Evolutionary conservation across 2,329 filamentous ascomycete genomes (phyloP).

Genomic region (Trichoderma semiorbis): DNA sequence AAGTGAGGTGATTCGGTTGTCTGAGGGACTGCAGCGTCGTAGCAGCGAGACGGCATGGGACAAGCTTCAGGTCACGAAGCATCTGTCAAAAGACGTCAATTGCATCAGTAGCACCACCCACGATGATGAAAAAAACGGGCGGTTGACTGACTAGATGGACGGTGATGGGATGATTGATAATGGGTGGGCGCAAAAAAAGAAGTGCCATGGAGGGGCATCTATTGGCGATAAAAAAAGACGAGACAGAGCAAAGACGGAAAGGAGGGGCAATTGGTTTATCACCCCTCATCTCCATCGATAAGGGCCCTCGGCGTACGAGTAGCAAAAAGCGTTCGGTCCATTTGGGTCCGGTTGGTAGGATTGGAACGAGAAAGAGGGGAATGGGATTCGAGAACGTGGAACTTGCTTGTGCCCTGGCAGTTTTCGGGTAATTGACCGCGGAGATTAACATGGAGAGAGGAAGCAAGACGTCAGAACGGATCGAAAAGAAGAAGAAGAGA

Average conservation of each 20-base stretch:
- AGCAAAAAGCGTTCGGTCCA: neutral
- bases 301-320: neutral
- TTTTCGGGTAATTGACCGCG: neutral
- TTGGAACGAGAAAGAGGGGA: neutral
- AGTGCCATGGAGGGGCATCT: neutral
- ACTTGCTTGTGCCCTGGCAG: neutral
- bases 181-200: neutral
- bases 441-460: neutral
- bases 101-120: neutral
- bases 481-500: too few relatives aligned
- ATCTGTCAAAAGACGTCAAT: neutral
- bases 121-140: neutral
- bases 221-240: neutral
- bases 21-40: neutral
- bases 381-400: neutral
- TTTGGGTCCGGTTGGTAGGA: conserved; percentile 5
- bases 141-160: neutral
- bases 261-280: conserved; percentile 19
- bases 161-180: neutral
- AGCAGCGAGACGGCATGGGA: neutral
- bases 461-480: neutral
- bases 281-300: conserved; percentile 18
- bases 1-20: neutral
- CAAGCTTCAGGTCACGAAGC: neutral
- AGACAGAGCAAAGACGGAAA: neutral